phyloP scores from a whole-genome alignment of 2,329 filamentous ascomycete genomes.

The Alternaria sp. region DNA sequence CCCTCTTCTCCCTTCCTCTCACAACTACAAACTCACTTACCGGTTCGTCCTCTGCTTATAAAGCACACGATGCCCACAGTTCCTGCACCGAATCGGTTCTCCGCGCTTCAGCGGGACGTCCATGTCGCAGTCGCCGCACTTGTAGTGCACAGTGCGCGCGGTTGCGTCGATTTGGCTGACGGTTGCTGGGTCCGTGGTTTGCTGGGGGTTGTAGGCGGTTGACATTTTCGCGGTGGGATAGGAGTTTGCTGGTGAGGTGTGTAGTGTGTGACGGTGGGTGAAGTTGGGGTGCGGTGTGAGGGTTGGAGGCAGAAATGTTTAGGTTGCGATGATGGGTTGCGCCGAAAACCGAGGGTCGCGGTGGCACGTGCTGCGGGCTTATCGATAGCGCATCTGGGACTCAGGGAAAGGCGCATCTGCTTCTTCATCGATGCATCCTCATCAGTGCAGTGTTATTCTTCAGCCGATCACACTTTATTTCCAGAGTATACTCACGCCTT shows the following conservation, averaged over 20 bases:
- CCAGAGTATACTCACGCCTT: too few relatives aligned
- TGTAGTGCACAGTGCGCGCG: constrained; percentile 56
- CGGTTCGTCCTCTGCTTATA: constrained; percentile 98
- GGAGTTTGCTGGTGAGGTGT: not conserved
- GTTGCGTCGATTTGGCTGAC: constrained; percentile 44
- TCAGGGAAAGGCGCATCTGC: too few relatives aligned
- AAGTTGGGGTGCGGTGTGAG: not conserved
- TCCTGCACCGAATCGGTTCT: constrained; percentile 84
- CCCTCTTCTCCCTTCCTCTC: not conserved
- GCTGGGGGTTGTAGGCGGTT: not conserved
- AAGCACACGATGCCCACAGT: constrained; percentile 92
- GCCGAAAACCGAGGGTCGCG: constrained; percentile 7
- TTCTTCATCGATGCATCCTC: too few relatives aligned
- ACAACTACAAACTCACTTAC: constrained; percentile 61
- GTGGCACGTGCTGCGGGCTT: not conserved
- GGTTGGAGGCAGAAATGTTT: not conserved
- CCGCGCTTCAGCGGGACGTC: constrained; percentile 77
- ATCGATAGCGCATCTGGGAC: not conserved
- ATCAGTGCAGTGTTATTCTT: too few relatives aligned
- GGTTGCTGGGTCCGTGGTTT: not conserved
- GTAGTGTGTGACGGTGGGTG: too few relatives aligned
- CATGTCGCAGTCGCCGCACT: constrained; percentile 83
- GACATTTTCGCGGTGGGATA: not conserved
- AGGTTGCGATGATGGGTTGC: not conserved
- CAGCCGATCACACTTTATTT: too few relatives aligned